Evolutionary conservation across 441 rosid genomes (phyloP), one percentile per base, ranked within the genome.

Genomic region (Adansonia madagascariensis): DNA sequence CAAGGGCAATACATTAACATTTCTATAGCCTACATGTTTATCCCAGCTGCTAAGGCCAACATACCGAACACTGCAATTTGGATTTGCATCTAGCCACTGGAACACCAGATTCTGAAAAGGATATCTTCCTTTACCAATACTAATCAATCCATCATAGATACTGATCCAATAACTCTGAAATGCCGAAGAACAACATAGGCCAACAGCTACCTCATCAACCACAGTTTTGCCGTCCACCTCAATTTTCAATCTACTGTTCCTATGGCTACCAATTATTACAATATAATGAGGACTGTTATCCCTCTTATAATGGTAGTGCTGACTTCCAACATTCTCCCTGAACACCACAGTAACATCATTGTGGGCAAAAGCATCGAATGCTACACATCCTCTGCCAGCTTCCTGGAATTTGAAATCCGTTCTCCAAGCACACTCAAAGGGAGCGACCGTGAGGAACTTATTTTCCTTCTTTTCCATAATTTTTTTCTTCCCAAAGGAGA

Each of bases 371-470:
- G 99, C 99, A 79, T 97, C 99, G 75, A 97, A 97, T 50, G 97
- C 94, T 67, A 93, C 94, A 75, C 99, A 97, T 6, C 99, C 99
- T 84, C 99, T 89, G 56, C 98, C 99, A 0, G 97, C 92, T 84
- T 94, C 97, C 74, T 82, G 86, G 81, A 94, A 97, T 83, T 90
- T 97, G 81, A 97, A 86, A 87, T 94, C 98, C 74, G 92, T 86
- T 68, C 95, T 90, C 98, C 99, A 97, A 71, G 98, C 98, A 86
- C 99, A 97, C 91, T 92, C 97, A 78, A 97, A 97, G 8, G 99
- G 98, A 69, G 98, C 97, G 22, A 97, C 99, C 0, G 94, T 97
- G 64, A 94, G 86, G 77, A 89, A 91, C 80, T 88, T 92, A 64
- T 82, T 89, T 89, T 87, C 93, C 80, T 86, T 89, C 73, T 71